Evolutionary conservation across 148 eudicot species (phyloP).

Genomic region (Persicaria maculosa): DNA sequence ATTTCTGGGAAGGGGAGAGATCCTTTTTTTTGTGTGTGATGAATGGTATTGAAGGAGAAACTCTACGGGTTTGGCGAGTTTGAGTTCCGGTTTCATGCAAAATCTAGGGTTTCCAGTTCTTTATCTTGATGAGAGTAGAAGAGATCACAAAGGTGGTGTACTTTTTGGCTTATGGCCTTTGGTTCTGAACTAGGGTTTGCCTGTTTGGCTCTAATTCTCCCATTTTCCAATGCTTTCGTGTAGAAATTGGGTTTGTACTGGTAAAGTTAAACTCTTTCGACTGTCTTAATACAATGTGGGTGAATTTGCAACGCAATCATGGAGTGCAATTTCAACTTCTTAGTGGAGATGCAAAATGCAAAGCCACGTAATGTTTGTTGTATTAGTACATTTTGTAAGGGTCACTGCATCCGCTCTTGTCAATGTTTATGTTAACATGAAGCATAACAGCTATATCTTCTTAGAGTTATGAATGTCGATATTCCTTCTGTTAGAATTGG

Average conservation of each 20-base stretch:
- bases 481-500: neutral
- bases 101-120: neutral
- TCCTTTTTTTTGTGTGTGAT: neutral
- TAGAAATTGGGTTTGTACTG: neutral
- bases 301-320: neutral
- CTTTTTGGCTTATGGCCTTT: neutral
- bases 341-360: neutral
- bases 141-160: neutral
- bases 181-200: conserved; percentile 1
- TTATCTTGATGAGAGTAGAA: neutral
- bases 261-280: neutral
- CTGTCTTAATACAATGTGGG: neutral
- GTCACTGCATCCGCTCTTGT: neutral
- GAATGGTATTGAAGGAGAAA: neutral
- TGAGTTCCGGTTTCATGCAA: conserved; percentile 1
- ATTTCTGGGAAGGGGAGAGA: neutral
- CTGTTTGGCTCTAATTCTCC: neutral
- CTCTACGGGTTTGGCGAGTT: neutral
- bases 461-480: neutral
- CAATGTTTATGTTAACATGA: neutral
- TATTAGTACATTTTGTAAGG: neutral
- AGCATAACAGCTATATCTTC: neutral
- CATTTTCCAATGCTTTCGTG: neutral
- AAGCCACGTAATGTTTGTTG: neutral
- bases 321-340: neutral